These are phyloP conservation scores for Cercospora canescens DNA, from an alignment of 2,329 filamentous ascomycete species.

Conservation along the genomic window DNA sequence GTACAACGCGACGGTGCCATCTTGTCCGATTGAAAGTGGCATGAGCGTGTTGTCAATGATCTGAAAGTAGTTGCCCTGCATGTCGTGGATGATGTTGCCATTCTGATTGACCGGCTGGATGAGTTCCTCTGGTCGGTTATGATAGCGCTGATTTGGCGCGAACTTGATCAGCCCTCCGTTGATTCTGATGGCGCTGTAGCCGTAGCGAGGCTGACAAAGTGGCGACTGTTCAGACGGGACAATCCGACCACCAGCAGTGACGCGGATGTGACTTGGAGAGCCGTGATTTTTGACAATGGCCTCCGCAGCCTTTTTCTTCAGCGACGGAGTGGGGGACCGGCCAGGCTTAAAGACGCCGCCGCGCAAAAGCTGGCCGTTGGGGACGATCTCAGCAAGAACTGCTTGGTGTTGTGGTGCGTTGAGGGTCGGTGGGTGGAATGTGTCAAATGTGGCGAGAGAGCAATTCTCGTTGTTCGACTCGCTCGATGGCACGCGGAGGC, in stretches of 20 bases:
- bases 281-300: conserved; percentile 53
- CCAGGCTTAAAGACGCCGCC: conserved; percentile 26
- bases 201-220: conserved; percentile 40
- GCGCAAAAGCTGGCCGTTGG: conserved; percentile 34
- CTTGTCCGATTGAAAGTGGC: conserved; percentile 33
- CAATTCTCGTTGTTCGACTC: conserved; percentile 36
- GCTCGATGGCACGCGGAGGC: conserved; percentile 31
- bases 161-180: conserved; percentile 41
- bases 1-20: conserved; percentile 37
- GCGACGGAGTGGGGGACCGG: conserved; percentile 51
- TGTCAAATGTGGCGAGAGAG: conserved; percentile 24
- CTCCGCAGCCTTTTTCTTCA: conserved; percentile 52
- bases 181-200: conserved; percentile 39
- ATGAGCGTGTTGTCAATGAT: conserved; percentile 39
- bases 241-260: conserved; percentile 54
- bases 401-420: conserved; percentile 16
- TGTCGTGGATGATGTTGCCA: conserved; percentile 40
- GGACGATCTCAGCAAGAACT: conserved; percentile 36
- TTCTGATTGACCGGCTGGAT: conserved; percentile 32
- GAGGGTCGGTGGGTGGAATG: conserved; percentile 15
- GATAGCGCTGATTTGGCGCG: conserved; percentile 36
- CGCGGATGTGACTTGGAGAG: conserved; percentile 51
- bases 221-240: conserved; percentile 49
- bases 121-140: conserved; percentile 29
- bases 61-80: conserved; percentile 38